Percentiles rank a stretch among this genome's conserved stretches.
These are phyloP conservation scores for Pleurotus sapidus DNA, from an alignment of 768 basidiomycete genomes.

Conservation along the genomic window DNA sequence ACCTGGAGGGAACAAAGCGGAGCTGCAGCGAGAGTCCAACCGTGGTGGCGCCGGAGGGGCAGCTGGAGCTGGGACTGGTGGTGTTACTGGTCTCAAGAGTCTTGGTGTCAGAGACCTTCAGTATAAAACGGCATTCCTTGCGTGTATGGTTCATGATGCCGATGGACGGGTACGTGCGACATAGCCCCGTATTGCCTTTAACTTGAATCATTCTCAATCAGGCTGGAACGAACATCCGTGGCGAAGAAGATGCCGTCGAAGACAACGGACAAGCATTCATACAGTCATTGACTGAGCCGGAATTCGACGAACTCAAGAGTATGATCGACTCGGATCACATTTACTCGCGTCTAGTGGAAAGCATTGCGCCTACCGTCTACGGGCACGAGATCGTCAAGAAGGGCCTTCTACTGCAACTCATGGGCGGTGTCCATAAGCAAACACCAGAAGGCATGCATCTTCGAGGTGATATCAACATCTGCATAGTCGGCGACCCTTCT, in stretches of 20 bases:
- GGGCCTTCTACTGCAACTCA: constrained; percentile 90
- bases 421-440: constrained; percentile 98
- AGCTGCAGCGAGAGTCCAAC: constrained; percentile 84
- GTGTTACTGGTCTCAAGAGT: constrained; percentile 92
- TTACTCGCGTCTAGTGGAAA: constrained; percentile 89
- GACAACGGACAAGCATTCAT: constrained; percentile 83
- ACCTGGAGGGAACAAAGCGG: constrained; percentile 89
- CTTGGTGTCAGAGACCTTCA: constrained; percentile 93
- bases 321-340: constrained; percentile 97
- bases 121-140: constrained; percentile 98
- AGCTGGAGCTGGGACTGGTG: constrained; percentile 65
- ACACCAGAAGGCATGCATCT: constrained; percentile 96
- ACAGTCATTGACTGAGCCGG: constrained; percentile 85
- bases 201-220: constrained; percentile 23
- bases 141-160: constrained; percentile 94
- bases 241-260: constrained; percentile 80
- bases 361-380: constrained; percentile 97
- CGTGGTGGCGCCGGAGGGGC: constrained; percentile 53
- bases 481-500: constrained; percentile 95
- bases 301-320: constrained; percentile 89
- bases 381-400: constrained; percentile 99
- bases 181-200: not conserved
- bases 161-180: constrained; percentile 73
- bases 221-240: constrained; percentile 86
- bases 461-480: constrained; percentile 98